These are phyloP conservation scores for Excoecaria agallocha DNA, from an alignment of 345 rosid species.

Conservation along the genomic window DNA sequence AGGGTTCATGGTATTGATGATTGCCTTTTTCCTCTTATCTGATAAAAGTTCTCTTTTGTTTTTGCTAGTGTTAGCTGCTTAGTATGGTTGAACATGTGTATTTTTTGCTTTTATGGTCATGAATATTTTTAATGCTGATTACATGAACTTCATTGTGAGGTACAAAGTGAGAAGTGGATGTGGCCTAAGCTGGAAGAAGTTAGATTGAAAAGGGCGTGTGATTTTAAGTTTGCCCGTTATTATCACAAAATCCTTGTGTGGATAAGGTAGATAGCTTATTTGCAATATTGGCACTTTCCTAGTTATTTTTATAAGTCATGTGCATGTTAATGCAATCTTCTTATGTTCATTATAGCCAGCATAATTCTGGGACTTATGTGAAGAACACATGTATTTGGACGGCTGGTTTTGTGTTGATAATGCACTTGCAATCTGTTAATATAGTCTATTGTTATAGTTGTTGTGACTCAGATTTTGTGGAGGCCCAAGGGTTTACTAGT, in stretches of 20 bases:
- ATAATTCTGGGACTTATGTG: slow-evolving; percentile 4
- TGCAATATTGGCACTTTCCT: background rate
- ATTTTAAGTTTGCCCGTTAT: background rate
- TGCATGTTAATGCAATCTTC: background rate
- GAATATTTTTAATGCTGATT: background rate
- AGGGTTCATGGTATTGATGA: slow-evolving; percentile 76
- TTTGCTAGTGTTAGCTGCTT: background rate
- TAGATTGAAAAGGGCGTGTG: background rate
- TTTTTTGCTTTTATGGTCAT: background rate
- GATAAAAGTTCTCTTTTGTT: background rate
- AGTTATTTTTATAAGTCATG: background rate
- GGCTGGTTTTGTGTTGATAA: background rate
- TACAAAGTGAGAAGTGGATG: background rate
- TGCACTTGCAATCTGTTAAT: slow-evolving; percentile 7
- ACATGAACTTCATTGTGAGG: background rate
- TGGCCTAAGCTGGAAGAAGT: background rate
- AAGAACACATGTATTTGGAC: slow-evolving; percentile 5
- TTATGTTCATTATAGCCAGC: background rate
- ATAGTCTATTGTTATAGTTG: slow-evolving; percentile 52
- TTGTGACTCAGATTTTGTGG: slow-evolving; percentile 91
- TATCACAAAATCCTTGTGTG: background rate
- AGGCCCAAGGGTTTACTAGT: slow-evolving; percentile 87
- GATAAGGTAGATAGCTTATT: background rate
- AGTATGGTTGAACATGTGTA: background rate
- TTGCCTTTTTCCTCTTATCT: background rate